These are phyloP conservation scores for Blastobotrys apis DNA, from an alignment of 1,139 yeast genomes.

Conservation along the genomic window DNA sequence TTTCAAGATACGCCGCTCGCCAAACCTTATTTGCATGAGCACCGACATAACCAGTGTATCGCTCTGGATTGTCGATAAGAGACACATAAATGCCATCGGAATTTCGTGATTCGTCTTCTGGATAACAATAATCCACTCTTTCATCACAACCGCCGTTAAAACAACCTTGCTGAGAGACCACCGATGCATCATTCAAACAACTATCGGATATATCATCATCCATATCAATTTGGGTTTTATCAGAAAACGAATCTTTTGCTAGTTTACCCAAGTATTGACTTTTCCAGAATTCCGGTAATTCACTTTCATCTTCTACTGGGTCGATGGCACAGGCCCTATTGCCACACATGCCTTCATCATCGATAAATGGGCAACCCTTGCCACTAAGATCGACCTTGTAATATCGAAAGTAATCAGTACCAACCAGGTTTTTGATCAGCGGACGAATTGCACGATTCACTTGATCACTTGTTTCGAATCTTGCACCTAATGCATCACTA, in stretches of 20 bases:
- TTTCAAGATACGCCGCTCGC: slow-evolving; percentile 88
- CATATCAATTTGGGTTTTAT: slow-evolving; percentile 17
- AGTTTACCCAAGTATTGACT: slow-evolving; percentile 69
- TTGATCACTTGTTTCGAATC: slow-evolving; percentile 49
- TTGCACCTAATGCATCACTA: slow-evolving; percentile 46
- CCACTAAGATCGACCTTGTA: slow-evolving; percentile 78
- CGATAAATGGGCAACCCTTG: slow-evolving; percentile 85
- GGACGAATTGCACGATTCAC: slow-evolving; percentile 52
- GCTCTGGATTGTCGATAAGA: slow-evolving; percentile 82
- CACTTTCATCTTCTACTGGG: slow-evolving; percentile 49
- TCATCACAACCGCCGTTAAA: slow-evolving; percentile 14
- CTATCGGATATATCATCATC: slow-evolving; percentile 13
- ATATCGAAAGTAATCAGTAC: slow-evolving; percentile 56
- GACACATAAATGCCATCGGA: slow-evolving; percentile 73
- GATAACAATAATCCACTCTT: slow-evolving; percentile 50
- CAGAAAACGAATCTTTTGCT: slow-evolving; percentile 43
- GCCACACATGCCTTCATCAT: slow-evolving; percentile 78
- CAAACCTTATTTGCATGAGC: slow-evolving; percentile 88
- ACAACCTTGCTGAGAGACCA: slow-evolving; percentile 9
- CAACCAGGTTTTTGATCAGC: slow-evolving; percentile 50
- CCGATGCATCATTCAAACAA: slow-evolving; percentile 16
- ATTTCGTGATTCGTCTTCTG: slow-evolving; percentile 48
- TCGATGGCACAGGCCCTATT: slow-evolving; percentile 94
- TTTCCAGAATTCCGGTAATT: slow-evolving; percentile 66
- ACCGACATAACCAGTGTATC: slow-evolving; percentile 96